A percentile compares a stretch with the other conserved stretches of the same genome.
Evolutionary conservation across 2,329 filamentous ascomycete species (phyloP).

Genomic region (Colletotrichum noveboracense): DNA sequence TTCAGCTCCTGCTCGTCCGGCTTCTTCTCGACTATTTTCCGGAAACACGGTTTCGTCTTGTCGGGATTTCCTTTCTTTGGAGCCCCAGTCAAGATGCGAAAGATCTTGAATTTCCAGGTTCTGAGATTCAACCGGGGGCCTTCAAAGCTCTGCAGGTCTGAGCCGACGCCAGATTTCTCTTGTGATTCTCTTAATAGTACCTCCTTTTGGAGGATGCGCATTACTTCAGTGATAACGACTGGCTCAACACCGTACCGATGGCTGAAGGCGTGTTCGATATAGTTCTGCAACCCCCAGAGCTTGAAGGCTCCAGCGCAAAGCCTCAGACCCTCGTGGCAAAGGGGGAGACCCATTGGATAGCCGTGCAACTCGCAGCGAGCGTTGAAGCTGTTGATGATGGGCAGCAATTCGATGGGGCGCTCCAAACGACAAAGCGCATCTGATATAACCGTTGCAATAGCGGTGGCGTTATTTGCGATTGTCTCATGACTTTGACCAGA

Average conservation of each 20-base stretch:
- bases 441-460: not conserved
- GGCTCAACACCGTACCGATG: not conserved
- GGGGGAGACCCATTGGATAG: conserved; percentile 26
- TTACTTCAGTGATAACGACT: not conserved
- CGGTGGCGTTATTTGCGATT: not conserved
- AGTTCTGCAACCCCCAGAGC: not conserved
- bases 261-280: conserved; percentile 1
- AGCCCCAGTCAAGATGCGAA: not conserved
- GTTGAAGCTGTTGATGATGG: conserved; percentile 46
- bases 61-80: not conserved
- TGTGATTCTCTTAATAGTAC: not conserved
- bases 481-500: not conserved
- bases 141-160: not conserved
- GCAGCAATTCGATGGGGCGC: conserved; percentile 30
- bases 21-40: not conserved
- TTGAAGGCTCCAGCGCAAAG: conserved; percentile 31
- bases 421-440: not conserved
- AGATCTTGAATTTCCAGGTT: not conserved
- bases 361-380: conserved; percentile 33
- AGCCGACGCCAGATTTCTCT: not conserved
- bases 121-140: not conserved
- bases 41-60: not conserved
- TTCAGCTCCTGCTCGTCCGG: not conserved
- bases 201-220: not conserved
- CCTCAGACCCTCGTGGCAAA: conserved; percentile 35